These are phyloP conservation scores for Colletotrichum orchidophilum DNA, from an alignment of 2,329 filamentous ascomycete genomes.

Conservation along the genomic window DNA sequence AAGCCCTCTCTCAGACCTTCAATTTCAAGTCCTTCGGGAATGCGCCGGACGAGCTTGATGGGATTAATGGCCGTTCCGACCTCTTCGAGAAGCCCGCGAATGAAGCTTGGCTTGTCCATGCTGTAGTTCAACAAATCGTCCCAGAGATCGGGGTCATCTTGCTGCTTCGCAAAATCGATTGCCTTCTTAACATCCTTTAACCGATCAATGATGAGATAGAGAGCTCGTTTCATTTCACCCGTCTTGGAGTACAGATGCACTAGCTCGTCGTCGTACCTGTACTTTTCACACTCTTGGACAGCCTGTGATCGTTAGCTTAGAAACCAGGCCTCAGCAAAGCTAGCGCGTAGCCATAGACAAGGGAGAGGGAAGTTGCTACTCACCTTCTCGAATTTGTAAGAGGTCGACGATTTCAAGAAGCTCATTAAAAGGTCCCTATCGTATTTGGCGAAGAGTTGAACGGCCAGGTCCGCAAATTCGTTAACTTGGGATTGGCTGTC, in stretches of 20 bases:
- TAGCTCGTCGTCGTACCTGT: conserved; percentile 88
- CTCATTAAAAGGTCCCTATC: conserved; percentile 85
- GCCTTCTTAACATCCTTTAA: conserved; percentile 90
- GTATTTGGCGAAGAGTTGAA: conserved; percentile 86
- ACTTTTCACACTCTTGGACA: conserved; percentile 80
- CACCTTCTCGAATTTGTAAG: conserved; percentile 85
- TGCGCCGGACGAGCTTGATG: conserved; percentile 87
- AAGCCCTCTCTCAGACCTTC: conserved; percentile 89
- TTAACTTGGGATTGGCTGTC: conserved; percentile 79
- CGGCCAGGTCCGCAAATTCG: conserved; percentile 85
- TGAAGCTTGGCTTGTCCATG: conserved; percentile 97
- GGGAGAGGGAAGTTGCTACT: neutral
- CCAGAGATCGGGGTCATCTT: conserved; percentile 93
- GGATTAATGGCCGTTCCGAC: conserved; percentile 95
- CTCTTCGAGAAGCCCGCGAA: conserved; percentile 89
- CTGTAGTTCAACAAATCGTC: conserved; percentile 93
- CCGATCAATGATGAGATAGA: conserved; percentile 94
- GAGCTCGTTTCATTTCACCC: conserved; percentile 88
- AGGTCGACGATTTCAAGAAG: conserved; percentile 84
- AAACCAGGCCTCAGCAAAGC: neutral
- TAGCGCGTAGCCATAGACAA: neutral
- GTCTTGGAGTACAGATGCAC: conserved; percentile 96
- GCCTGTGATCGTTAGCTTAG: conserved; percentile 51
- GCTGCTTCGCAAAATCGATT: conserved; percentile 93
- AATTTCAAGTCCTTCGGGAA: conserved; percentile 93